These are phyloP conservation scores for Trichoderma semiorbis DNA, from an alignment of 2,329 filamentous ascomycete genomes.

Conservation along the genomic window DNA sequence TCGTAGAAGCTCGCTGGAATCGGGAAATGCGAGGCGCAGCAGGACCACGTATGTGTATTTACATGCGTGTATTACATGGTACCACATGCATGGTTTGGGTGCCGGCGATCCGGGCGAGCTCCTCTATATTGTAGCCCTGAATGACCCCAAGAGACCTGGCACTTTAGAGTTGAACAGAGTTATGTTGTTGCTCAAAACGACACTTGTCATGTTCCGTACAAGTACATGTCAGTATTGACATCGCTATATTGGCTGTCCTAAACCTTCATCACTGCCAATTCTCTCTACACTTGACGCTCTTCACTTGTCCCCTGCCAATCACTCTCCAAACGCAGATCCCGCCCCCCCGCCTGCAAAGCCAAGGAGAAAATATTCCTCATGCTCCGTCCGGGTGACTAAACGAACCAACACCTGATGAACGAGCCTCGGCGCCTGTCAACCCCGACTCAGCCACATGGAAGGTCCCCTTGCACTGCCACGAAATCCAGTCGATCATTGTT, in stretches of 20 bases:
- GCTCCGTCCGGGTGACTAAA: neutral
- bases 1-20: neutral
- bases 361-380: neutral
- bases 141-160: neutral
- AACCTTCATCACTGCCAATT: neutral
- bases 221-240: neutral
- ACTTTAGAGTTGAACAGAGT: neutral
- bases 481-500: neutral
- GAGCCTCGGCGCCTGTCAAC: neutral
- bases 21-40: slow-evolving; percentile 5
- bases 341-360: neutral
- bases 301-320: neutral
- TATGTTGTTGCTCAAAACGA: neutral
- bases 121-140: neutral
- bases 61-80: neutral
- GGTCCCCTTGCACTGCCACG: slow-evolving; percentile 5
- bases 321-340: neutral
- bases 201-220: neutral
- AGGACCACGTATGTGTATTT: slow-evolving; percentile 7
- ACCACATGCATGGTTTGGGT: neutral
- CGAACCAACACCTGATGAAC: neutral
- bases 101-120: neutral
- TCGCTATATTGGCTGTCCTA: neutral
- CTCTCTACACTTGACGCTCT: neutral
- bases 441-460: neutral